Base-by-base conservation (phyloP, 2,329 filamentous ascomycete species). In the Chrysosporium queenslandicum region DNA sequence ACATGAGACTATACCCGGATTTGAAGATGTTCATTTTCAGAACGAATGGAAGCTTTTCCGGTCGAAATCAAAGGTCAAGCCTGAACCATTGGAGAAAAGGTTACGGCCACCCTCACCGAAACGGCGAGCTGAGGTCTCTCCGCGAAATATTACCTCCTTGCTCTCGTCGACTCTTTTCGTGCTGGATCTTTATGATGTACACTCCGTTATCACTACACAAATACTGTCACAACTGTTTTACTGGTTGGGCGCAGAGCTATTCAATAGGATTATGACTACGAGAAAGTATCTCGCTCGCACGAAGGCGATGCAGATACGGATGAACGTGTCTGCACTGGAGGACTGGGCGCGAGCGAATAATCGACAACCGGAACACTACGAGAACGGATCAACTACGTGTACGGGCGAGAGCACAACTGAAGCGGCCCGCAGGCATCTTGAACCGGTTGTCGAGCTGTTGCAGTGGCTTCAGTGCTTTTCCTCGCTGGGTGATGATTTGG, bases 401-500 rank as follows among this genome's bases (percentile, higher is more conserved):
- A 87, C 83, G 0, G 91, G 91, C 2, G 92, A 97, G 65, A 86
- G 81, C 49, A 96, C 87, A 0, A 77, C 92, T 18, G 91, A 97
- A 39, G 80, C 89, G 3, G 83, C 89, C 20, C 79, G 89, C 58
- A 80, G 84, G 56, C 91, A 98, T 66, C 76, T 98, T 18, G 85
- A 87, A 6, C 92, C 92, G 3, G 80, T 95, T 18, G 90, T 97
- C 52, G 92, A 98, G 67, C 76, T 98, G 2, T 75, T 98, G 4
- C 92, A 98, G 68, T 98, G 92, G 92, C 75, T 98, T 32, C 92
- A 98, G 66, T 96, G 90, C 68, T 97, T 97, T 69, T 97, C 92
- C 1, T 95, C 89, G 0, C 77, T 97, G 3, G 88, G 83, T 4
- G 89, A 97, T 63, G 90, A 97, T 63, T 74, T 92, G 34, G 89